Conservation (phyloP, 805 yeast genomes). For the Candida chauliodis region DNA sequence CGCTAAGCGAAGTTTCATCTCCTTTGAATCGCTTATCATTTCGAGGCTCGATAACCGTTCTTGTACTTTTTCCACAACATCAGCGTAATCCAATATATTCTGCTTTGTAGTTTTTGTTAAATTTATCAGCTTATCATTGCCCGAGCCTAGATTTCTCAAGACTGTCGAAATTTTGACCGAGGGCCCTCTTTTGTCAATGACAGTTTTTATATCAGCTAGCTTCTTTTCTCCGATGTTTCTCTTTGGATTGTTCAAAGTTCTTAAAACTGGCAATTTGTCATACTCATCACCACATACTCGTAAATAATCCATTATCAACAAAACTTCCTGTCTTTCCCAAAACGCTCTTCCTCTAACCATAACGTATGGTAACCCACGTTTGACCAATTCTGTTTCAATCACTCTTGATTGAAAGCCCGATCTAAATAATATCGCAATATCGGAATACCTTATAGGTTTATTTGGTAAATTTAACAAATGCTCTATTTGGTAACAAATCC, state of each 20-base stretch:
- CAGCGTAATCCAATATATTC: slow-evolving; percentile 15
- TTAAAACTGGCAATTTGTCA: slow-evolving; percentile 58
- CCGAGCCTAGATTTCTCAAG: slow-evolving; percentile 6
- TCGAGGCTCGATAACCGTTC: neutral
- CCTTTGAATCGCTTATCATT: neutral
- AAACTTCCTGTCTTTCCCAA: slow-evolving; percentile 74
- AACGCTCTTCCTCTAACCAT: slow-evolving; percentile 73
- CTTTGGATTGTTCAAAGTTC: slow-evolving; percentile 58
- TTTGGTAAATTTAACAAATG: slow-evolving; percentile 44
- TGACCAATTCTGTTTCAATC: slow-evolving; percentile 62
- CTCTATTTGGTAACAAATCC: slow-evolving; percentile 54
- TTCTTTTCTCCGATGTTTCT: slow-evolving; percentile 66
- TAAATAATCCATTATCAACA: slow-evolving; percentile 58
- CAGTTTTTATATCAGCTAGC: slow-evolving; percentile 28
- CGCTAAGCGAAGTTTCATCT: slow-evolving; percentile 1
- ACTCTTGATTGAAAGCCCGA: slow-evolving; percentile 57
- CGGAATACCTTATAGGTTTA: slow-evolving; percentile 44
- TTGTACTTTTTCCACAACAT: slow-evolving; percentile 9
- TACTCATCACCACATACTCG: slow-evolving; percentile 55
- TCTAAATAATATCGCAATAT: slow-evolving; percentile 71
- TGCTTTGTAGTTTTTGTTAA: slow-evolving; percentile 4
- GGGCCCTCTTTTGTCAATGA: slow-evolving; percentile 10
- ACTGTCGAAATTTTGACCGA: slow-evolving; percentile 7
- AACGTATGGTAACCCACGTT: slow-evolving; percentile 55
- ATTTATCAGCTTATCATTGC: neutral